phyloP scores from a whole-genome alignment of 176 grass and related monocot species.

The Panicum miliaceum region DNA sequence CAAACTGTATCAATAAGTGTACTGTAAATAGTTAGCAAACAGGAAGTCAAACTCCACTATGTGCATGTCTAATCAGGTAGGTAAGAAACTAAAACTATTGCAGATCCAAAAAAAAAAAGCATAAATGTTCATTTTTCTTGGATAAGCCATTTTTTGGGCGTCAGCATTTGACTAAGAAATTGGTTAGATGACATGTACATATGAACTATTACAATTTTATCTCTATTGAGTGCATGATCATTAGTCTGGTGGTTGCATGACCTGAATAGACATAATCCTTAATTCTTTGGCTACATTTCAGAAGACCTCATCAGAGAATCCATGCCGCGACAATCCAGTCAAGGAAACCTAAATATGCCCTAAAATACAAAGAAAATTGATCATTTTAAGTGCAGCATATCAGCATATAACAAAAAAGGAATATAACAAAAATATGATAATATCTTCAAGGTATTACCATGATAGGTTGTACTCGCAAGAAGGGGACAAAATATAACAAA shows the following conservation, averaged over 20 bases:
- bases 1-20: background rate
- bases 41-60: constrained; percentile 30
- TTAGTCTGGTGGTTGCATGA: background rate
- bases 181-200: background rate
- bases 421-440: background rate
- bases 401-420: too few species aligned
- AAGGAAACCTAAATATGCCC: background rate
- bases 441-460: background rate
- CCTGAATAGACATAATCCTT: background rate
- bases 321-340: background rate
- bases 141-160: background rate
- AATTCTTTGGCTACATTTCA: background rate
- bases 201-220: background rate
- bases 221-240: background rate
- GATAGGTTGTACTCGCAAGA: background rate
- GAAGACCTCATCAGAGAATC: background rate
- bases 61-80: background rate
- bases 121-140: background rate
- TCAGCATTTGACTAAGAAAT: too few species aligned
- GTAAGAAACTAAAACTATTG: background rate
- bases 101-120: background rate
- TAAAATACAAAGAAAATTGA: background rate
- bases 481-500: background rate
- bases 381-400: background rate
- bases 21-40: constrained; percentile 6